phyloP scores from a whole-genome alignment of 176 grass and related monocot species.

The Eremochloa ophiuroides region DNA sequence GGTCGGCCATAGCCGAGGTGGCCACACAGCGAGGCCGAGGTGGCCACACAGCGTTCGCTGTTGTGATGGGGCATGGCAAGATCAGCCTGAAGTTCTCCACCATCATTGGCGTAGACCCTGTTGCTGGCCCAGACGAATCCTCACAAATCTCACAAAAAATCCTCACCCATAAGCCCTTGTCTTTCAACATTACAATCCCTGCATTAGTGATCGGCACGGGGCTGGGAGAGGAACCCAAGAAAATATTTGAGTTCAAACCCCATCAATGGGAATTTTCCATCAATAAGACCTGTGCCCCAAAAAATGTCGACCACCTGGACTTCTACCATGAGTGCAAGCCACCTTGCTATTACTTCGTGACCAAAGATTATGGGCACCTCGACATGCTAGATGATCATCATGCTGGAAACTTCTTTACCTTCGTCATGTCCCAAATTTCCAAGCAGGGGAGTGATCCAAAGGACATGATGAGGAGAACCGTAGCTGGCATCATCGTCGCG shows the following conservation, averaged over 20 bases:
- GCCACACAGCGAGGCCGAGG: no score
- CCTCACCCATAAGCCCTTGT: conserved; percentile 40
- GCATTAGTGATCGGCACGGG: conserved; percentile 45
- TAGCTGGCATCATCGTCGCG: conserved; percentile 39
- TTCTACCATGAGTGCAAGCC: conserved; percentile 50
- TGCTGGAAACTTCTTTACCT: no score
- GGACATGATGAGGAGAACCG: conserved; percentile 47
- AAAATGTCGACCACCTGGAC: conserved; percentile 40
- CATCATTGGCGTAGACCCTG: conserved; percentile 52
- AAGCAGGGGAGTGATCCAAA: background rate
- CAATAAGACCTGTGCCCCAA: conserved; percentile 43
- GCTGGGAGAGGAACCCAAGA: conserved; percentile 38
- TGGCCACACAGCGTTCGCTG: conserved; percentile 45
- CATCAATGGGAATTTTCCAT: no score
- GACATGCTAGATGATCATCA: conserved; percentile 44
- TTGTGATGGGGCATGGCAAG: conserved; percentile 37
- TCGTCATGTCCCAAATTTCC: no score
- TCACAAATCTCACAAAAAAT: conserved; percentile 24
- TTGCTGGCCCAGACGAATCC: conserved; percentile 18
- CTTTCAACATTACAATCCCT: conserved; percentile 26
- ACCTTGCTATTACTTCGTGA: conserved; percentile 51
- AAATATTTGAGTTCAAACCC: conserved; percentile 11
- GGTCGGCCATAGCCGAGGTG: conserved; percentile 37
- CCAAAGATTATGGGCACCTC: conserved; percentile 50
- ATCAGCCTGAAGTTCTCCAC: conserved; percentile 29